Conservation (phyloP, 2,329 filamentous ascomycete species). For the Cladosporium phlei region DNA sequence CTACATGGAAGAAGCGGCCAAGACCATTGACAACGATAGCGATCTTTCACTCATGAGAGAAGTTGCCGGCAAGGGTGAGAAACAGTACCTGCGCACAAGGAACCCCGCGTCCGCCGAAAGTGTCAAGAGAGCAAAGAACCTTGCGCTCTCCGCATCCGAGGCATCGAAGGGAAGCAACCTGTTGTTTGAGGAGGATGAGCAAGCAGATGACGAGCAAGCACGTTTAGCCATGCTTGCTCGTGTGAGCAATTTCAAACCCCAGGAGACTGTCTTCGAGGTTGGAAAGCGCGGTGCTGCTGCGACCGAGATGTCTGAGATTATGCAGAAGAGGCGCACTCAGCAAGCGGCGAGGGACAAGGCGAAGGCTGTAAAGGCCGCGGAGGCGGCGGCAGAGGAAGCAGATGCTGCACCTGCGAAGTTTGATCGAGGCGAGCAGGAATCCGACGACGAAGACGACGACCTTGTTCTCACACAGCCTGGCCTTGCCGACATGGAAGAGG, state of each 20-base stretch:
- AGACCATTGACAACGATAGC: conserved; percentile 66
- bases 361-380: conserved; percentile 36
- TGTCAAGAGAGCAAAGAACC: conserved; percentile 76
- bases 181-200: conserved; percentile 63
- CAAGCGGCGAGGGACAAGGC: conserved; percentile 52
- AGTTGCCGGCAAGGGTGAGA: conserved; percentile 84
- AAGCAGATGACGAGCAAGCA: conserved; percentile 61
- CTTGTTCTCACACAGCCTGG: conserved; percentile 32
- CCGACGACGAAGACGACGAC: conserved; percentile 33
- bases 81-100: conserved; percentile 82
- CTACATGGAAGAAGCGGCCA: conserved; percentile 77
- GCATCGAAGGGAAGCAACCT: conserved; percentile 72
- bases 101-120: conserved; percentile 88
- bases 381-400: conserved; percentile 14
- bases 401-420: conserved; percentile 4
- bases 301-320: conserved; percentile 66
- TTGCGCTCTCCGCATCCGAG: conserved; percentile 57
- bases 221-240: conserved; percentile 81
- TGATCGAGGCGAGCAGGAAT: conserved; percentile 38
- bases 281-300: conserved; percentile 64
- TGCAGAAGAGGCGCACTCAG: conserved; percentile 66
- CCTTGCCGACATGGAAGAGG: conserved; percentile 37
- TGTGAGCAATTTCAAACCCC: conserved; percentile 81
- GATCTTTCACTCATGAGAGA: conserved; percentile 67
- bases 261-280: conserved; percentile 96